Conservation (phyloP, 208 protist species). For the Zelonia costaricensis region DNA sequence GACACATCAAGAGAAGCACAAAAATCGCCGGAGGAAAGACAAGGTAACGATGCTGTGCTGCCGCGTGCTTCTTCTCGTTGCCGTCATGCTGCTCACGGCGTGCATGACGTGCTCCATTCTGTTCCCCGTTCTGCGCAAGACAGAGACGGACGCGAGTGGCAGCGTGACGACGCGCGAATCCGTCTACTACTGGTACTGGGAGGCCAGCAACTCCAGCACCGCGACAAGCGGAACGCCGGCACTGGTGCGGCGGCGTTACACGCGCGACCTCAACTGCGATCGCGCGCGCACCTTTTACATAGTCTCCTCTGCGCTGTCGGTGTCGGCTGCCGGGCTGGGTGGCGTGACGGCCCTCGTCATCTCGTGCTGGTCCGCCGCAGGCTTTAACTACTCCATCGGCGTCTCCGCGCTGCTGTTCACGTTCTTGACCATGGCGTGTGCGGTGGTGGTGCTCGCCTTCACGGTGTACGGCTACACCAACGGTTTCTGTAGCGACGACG, state of each 20-base stretch:
- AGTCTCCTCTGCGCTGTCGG: neutral
- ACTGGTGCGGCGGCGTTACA: neutral
- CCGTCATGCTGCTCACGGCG: neutral
- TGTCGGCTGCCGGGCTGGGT: neutral
- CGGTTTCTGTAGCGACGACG: neutral
- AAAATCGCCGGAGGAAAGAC: neutral
- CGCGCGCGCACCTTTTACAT: neutral
- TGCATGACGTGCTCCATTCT: slow-evolving; percentile 8
- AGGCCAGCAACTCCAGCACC: neutral
- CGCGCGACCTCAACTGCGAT: neutral
- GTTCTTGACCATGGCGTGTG: neutral
- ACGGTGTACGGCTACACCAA: neutral
- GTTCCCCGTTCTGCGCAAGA: slow-evolving; percentile 7
- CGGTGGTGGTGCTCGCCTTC: neutral
- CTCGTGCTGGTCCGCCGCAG: slow-evolving; percentile 3
- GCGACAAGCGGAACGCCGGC: rapidly evolving
- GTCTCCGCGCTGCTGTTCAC: neutral
- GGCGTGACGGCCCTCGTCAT: neutral
- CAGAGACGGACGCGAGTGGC: neutral
- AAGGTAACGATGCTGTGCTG: slow-evolving; percentile 8
- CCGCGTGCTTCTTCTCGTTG: slow-evolving; percentile 1
- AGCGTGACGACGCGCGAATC: neutral
- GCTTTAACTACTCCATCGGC: neutral
- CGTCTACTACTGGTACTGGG: slow-evolving; percentile 4
- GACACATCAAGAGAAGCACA: neutral